Conservation (phyloP, 495 filamentous ascomycete species). For the Tetracladium marchalianum region DNA sequence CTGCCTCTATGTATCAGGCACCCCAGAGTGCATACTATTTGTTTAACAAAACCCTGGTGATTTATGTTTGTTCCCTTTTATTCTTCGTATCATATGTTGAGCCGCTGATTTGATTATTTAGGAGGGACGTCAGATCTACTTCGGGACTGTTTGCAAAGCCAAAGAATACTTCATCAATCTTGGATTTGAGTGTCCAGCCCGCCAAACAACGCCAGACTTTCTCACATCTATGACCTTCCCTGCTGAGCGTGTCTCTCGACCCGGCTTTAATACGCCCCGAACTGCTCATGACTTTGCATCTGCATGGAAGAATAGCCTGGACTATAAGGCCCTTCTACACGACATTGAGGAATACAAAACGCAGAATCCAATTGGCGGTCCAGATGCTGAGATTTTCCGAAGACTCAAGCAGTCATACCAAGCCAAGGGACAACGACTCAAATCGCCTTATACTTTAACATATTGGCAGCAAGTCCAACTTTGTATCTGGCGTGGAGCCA, state of each 20-base stretch:
- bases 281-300: constrained; percentile 58
- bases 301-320: constrained; percentile 44
- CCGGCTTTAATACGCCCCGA: constrained; percentile 57
- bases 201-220: constrained; percentile 57
- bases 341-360: constrained; percentile 63
- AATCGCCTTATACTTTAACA: constrained; percentile 50
- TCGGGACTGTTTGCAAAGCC: constrained; percentile 46
- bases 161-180: constrained; percentile 49
- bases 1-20: constrained; percentile 43
- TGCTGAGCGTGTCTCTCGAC: constrained; percentile 45
- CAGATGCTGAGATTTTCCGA: constrained; percentile 54
- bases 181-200: constrained; percentile 40
- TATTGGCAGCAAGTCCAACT: constrained; percentile 45
- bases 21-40: constrained; percentile 34
- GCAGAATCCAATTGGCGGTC: constrained; percentile 50
- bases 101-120: no score
- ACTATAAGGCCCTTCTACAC: constrained; percentile 38
- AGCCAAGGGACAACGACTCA: constrained; percentile 47
- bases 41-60: constrained; percentile 50
- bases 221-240: constrained; percentile 61
- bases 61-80: constrained; percentile 28
- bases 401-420: constrained; percentile 57
- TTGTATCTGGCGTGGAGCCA: constrained; percentile 49
- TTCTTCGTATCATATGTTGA: no score
- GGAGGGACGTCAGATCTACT: constrained; percentile 55